Conservation (phyloP, 176 grass and related monocot genomes). For the Dactylis glomerata region DNA sequence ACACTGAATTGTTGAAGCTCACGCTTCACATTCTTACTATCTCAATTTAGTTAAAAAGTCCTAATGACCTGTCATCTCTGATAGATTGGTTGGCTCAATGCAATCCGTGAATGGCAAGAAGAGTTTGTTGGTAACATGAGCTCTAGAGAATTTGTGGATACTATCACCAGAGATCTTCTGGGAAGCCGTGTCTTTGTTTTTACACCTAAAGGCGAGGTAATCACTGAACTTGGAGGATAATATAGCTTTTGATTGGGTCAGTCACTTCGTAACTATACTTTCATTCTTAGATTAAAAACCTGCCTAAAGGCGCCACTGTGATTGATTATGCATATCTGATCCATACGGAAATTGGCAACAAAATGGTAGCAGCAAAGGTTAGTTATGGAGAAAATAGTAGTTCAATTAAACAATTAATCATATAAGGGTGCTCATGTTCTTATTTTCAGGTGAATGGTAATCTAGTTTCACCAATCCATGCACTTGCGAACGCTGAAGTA, state of each 20-base stretch:
- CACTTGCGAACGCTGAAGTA: constrained; percentile 94
- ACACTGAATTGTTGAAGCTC: constrained; percentile 12
- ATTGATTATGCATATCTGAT: constrained; percentile 99
- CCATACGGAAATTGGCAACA: constrained; percentile 98
- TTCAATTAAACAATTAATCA: constrained; percentile 29
- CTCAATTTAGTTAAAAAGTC: not conserved
- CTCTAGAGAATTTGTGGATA: constrained; percentile 96
- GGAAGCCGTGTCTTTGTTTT: constrained; percentile 97
- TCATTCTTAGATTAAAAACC: constrained; percentile 79
- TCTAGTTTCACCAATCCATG: constrained; percentile 79
- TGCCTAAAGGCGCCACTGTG: constrained; percentile 90
- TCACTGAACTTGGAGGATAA: constrained; percentile 28
- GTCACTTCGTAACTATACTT: constrained; percentile 7
- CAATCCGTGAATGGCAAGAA: constrained; percentile 98
- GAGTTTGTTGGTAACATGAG: constrained; percentile 99
- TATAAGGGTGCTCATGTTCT: constrained; percentile 27
- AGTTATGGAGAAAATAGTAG: constrained; percentile 26
- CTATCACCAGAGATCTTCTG: constrained; percentile 83
- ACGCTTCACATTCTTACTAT: constrained; percentile 3
- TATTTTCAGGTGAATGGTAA: constrained; percentile 95
- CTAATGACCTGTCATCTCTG: constrained; percentile 13
- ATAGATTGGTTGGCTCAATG: constrained; percentile 99
- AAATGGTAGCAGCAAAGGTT: constrained; percentile 94
- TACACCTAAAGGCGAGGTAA: constrained; percentile 99
- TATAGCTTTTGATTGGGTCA: not conserved